Evolutionary conservation across 352 stramenopile species (phyloP), one percentile per base, ranked within the genome.

Genomic region (Phytophthora pistaciae): DNA sequence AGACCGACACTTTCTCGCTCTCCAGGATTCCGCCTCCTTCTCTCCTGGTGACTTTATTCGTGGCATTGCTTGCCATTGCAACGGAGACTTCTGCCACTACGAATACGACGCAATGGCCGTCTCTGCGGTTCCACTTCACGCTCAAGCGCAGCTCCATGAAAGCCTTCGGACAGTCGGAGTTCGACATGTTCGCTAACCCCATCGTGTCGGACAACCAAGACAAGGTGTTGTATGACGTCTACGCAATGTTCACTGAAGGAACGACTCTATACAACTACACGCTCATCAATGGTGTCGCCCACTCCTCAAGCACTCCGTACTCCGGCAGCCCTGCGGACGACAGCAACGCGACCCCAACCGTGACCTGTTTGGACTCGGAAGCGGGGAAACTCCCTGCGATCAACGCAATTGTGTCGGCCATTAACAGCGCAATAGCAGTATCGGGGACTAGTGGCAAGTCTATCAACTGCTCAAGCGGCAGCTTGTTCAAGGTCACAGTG

Each of bases 121-220:
- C 44, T 13, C 44, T 52, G 8, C 44, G 44, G 44, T 60, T 48
- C 20, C 75, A 75, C 11, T 58, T 84, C 60, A 78, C 60, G 6
- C 46, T 75, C 55, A 79, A 83, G 44, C 71, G 74, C 31, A 48
- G 46, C 46, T 73, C 68, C 18, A 74, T 82, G 74, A 21, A 50
- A 10, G n/a, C 80, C 16, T 64, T 77, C 31, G 79, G 79, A 2
- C 42, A 72, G 18, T 70, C 74, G 33, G 54, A 80, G 27, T 79
- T 83, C 33, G 63, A 83, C 23, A 50, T 84, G 5, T 78, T 77
- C 33, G 79, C 68, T 0, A 78, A 72, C 5, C 79, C 71, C 1
- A 58, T 82, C 29, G 56, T 79, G 42, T 72, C 65, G 0, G n/a
- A 14, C 44, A 16, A 52, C 1, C 18, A 52, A 25, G 27, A 11